Base-by-base conservation (phyloP, 1,284 basidiomycete genomes). In the Fereydounia khargensis region DNA sequence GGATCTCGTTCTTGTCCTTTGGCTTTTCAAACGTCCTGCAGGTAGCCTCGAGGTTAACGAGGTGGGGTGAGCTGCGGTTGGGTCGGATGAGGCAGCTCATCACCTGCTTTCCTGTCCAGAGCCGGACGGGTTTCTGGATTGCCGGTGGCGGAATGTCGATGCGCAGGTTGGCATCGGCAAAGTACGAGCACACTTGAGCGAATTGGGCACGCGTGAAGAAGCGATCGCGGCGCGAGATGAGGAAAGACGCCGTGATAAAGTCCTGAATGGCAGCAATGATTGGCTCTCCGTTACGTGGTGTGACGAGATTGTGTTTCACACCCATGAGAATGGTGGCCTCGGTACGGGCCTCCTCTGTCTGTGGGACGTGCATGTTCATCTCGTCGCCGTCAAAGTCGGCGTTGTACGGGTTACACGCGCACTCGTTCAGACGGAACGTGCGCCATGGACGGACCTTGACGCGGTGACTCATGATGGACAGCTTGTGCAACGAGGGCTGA, bases 321-420 rank as follows among this genome's bases (percentile, higher is more conserved):
- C 85, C 91, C 95, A 99, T 99, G 30, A 99, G 85, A 72, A 95
- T 89, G 22, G 95, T 84, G 0, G 95, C 95, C 78, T 99, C 95
- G 3, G 94, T 96, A 40, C 95, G 83, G 1, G 95, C 92, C 79
- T 99, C 95, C 77, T 99, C 95, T 0, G 95, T 99, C 77, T 99
- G 95, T 0, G 95, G 95, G 2, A 99, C 90, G 77, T 99, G 74
- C 64, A 99, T 81, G 78, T 99, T 99, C 95, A 99, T 99, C 78
- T 99, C 95, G 76, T 99, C 95, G 58, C 95, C 95, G 75, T 99
- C 95, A 70, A 99, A 99, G 80, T 99, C 95, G 43, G 95, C 95
- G 74, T 97, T 97, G 80, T 99, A 99, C 2, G 95, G 95, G 41
- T 91, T 94, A 78, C 95, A 99, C 8, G 95, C 95, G 83, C 95